Conservation (phyloP, 164 flowering plant genomes). For the Piper longum region DNA sequence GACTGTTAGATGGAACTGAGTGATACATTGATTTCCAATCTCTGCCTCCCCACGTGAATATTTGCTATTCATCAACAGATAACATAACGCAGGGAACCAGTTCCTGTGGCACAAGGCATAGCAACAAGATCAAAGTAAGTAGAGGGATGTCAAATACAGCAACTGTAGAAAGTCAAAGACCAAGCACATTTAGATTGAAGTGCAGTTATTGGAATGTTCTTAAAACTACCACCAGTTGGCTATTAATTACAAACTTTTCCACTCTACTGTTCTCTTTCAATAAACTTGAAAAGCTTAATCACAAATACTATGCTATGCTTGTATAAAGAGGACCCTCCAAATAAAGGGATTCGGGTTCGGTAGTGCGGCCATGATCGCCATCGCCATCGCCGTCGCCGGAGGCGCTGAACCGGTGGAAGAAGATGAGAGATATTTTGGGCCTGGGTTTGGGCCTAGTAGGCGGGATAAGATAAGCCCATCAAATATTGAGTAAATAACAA, state of each 20-base stretch:
- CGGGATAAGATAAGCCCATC: not conserved
- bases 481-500: too few relatives aligned
- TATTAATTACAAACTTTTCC: too few relatives aligned
- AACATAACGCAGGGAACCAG: conserved; percentile 90
- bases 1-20: conserved; percentile 3
- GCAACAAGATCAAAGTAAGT: conserved; percentile 1
- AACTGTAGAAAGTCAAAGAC: too few relatives aligned
- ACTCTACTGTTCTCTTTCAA: too few relatives aligned
- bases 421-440: not conserved
- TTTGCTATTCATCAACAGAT: conserved; percentile 85
- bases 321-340: too few relatives aligned
- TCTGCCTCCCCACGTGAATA: conserved; percentile 82
- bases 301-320: too few relatives aligned
- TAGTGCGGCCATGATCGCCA: conserved; percentile 42
- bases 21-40: conserved; percentile 70
- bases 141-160: not conserved
- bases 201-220: too few relatives aligned
- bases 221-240: too few relatives aligned
- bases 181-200: too few relatives aligned
- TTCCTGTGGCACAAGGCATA: conserved; percentile 41
- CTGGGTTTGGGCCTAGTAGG: not conserved
- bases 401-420: not conserved
- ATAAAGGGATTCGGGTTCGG: conserved; percentile 37
- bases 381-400: conserved; percentile 4
- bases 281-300: too few relatives aligned